Evolutionary conservation across 1,284 basidiomycete species (phyloP).

Genomic region (Xerocomus amazonicus): DNA sequence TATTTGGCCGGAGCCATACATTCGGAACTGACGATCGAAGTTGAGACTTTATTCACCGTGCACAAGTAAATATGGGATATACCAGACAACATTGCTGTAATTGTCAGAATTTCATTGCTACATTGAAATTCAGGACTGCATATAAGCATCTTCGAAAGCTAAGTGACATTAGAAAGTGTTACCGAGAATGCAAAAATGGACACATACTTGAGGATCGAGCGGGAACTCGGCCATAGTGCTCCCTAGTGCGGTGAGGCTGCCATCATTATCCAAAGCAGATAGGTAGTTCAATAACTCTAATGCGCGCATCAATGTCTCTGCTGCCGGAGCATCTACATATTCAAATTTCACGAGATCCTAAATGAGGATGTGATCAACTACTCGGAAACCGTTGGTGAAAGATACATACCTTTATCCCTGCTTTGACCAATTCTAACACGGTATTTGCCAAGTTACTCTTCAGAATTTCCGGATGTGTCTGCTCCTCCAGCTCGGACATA

Average conservation of each 20-base stretch:
- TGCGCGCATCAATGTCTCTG: slow-evolving; percentile 97
- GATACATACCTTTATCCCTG: slow-evolving; percentile 70
- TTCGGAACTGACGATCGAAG: slow-evolving; percentile 70
- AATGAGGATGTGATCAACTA: slow-evolving; percentile 1
- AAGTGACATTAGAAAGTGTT: neutral
- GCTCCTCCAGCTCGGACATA: slow-evolving; percentile 91
- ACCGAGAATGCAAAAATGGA: neutral
- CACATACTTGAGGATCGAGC: slow-evolving; percentile 84
- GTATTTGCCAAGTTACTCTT: slow-evolving; percentile 91
- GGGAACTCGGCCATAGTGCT: slow-evolving; percentile 98
- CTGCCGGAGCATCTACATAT: slow-evolving; percentile 95
- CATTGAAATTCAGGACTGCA: slow-evolving; percentile 94
- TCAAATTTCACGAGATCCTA: slow-evolving; percentile 90
- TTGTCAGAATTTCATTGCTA: slow-evolving; percentile 92
- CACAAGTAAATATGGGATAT: slow-evolving; percentile 17
- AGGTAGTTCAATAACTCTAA: slow-evolving; percentile 93
- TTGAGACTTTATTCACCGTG: neutral
- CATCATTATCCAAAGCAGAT: slow-evolving; percentile 91
- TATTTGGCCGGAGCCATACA: slow-evolving; percentile 89
- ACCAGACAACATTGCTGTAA: slow-evolving; percentile 96
- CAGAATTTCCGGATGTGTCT: slow-evolving; percentile 95
- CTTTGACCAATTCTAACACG: slow-evolving; percentile 90
- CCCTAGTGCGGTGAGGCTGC: slow-evolving; percentile 85
- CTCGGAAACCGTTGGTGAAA: slow-evolving; percentile 3
- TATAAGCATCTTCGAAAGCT: slow-evolving; percentile 93